These are phyloP conservation scores for Globisporangium perplexum DNA, from an alignment of 352 stramenopile species.

Conservation along the genomic window DNA sequence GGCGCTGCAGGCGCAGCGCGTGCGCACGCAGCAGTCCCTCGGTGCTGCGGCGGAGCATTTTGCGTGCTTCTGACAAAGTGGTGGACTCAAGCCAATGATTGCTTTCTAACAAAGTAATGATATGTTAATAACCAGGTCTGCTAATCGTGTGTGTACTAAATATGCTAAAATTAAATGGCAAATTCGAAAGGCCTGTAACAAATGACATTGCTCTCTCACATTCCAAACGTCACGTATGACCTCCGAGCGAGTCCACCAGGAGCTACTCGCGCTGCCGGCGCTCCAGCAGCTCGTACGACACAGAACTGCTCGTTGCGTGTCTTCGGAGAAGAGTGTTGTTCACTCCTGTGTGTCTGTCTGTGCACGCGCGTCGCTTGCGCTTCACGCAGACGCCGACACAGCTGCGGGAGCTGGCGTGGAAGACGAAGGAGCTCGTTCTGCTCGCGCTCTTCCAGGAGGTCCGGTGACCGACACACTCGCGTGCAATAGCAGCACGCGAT, in stretches of 20 bases:
- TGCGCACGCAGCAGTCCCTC: slow-evolving; percentile 3
- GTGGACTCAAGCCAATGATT: not conserved
- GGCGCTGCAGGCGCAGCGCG: slow-evolving; percentile 2
- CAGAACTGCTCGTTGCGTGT: not conserved
- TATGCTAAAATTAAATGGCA: too few relatives aligned
- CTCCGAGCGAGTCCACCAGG: slow-evolving; percentile 25
- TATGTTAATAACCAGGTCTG: too few relatives aligned
- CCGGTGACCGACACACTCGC: too few relatives aligned
- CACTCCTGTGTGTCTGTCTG: not conserved
- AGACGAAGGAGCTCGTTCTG: slow-evolving; percentile 37
- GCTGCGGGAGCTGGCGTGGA: slow-evolving; percentile 40
- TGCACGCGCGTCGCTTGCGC: too few relatives aligned
- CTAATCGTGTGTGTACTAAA: too few relatives aligned
- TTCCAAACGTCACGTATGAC: too few relatives aligned
- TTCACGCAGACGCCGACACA: slow-evolving; percentile 39
- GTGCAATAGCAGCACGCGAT: too few relatives aligned
- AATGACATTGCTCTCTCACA: too few relatives aligned
- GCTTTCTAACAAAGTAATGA: not conserved
- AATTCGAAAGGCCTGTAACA: too few relatives aligned
- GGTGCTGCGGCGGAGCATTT: slow-evolving; percentile 6
- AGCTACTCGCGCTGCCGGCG: slow-evolving; percentile 26
- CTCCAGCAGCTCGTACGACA: slow-evolving; percentile 23
- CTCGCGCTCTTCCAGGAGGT: slow-evolving; percentile 51
- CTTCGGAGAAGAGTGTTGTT: not conserved
- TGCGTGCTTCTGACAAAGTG: not conserved